Conservation (phyloP, 192 early-diverging fungal genomes). For the Entomortierella lignicola region DNA sequence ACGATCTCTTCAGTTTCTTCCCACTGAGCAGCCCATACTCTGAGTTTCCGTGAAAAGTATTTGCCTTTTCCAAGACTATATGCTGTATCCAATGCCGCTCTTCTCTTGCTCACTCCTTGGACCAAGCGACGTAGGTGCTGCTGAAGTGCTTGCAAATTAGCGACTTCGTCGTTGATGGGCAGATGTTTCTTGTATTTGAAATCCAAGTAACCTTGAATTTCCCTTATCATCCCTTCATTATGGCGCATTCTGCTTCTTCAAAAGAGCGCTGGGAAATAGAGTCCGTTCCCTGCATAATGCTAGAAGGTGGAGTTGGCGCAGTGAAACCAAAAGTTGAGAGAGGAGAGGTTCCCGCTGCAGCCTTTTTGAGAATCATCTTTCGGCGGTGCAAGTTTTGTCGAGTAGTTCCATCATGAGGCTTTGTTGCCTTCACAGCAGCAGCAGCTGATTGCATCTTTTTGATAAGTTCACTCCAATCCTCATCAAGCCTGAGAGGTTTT, state of each 20-base stretch:
- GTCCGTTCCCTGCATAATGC: background rate
- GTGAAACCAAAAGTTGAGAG: background rate
- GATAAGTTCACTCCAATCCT: background rate
- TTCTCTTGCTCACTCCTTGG: background rate
- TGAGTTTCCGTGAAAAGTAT: too few relatives aligned
- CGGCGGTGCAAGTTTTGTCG: background rate
- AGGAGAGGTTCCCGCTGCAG: background rate
- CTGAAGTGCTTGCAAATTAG: background rate
- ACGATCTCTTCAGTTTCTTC: constrained; percentile 5
- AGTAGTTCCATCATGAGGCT: background rate
- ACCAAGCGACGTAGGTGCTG: background rate
- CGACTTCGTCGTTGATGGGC: background rate
- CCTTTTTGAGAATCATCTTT: background rate
- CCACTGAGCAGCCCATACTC: constrained; percentile 14
- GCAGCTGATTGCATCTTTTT: background rate
- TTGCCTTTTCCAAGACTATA: too few relatives aligned
- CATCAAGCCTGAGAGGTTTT: background rate
- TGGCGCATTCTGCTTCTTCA: too few relatives aligned
- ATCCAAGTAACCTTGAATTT: constrained; percentile 7
- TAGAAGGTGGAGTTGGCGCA: background rate
- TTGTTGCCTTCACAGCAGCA: background rate
- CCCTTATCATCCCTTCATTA: background rate
- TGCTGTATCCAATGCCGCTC: too few relatives aligned
- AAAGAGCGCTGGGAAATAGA: too few relatives aligned
- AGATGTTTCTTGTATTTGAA: background rate